phyloP scores from a whole-genome alignment of 1,284 basidiomycete species.

The Melampsora occidentalis region DNA sequence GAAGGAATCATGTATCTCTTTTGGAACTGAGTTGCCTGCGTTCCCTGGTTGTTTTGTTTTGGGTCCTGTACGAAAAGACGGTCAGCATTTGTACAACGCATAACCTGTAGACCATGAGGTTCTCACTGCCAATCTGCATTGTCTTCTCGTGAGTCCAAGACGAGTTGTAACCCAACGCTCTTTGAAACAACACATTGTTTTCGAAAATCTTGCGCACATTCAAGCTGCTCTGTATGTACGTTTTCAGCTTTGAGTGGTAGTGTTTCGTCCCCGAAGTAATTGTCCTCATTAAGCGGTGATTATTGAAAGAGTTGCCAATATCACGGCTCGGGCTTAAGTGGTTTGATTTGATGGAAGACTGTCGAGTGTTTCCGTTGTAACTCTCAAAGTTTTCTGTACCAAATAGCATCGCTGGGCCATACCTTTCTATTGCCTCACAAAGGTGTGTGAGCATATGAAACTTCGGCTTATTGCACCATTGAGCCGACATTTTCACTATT shows the following conservation, averaged over 20 bases:
- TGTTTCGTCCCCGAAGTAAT: constrained; percentile 53
- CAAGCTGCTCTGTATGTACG: neutral
- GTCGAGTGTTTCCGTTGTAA: neutral
- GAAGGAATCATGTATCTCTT: no score
- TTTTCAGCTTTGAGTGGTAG: neutral
- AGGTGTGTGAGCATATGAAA: constrained; percentile 16
- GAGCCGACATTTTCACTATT: neutral
- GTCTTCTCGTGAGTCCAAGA: no score
- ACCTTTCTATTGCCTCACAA: neutral
- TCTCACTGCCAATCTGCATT: no score
- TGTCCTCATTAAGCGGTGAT: neutral
- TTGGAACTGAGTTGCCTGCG: no score
- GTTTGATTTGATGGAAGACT: constrained; percentile 5
- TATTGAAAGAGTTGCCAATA: constrained; percentile 6
- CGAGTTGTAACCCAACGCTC: neutral
- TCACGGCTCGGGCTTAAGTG: neutral
- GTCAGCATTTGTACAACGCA: no score
- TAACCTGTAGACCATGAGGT: no score
- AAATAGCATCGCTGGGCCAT: neutral
- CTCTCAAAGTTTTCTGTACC: neutral
- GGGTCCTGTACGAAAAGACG: no score
- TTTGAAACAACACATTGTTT: neutral
- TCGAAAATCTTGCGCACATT: neutral
- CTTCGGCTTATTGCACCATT: constrained; percentile 9
- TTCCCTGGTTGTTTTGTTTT: no score